A percentile compares a stretch with the other conserved stretches of the same genome.
phyloP scores from a whole-genome alignment of 306 rosid species.

The Quercus berberidifolia region DNA sequence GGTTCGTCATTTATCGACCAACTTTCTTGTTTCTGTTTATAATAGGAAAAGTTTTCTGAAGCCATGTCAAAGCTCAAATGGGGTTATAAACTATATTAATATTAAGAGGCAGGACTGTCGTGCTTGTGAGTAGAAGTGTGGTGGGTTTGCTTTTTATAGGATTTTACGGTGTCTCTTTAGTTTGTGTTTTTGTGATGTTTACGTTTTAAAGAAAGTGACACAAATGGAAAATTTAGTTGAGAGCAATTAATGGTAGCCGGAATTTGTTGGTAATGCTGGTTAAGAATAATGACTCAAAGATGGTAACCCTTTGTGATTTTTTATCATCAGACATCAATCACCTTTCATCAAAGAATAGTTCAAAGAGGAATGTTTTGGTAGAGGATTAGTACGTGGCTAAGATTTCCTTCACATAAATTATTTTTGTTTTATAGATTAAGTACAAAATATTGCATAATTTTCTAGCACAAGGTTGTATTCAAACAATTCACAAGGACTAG shows the following conservation, averaged over 20 bases:
- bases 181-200: not conserved
- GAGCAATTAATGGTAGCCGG: constrained; percentile 25
- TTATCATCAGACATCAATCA: no score
- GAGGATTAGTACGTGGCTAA: no score
- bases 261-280: not conserved
- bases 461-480: no score
- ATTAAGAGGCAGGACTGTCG: not conserved
- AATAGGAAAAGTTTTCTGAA: constrained; percentile 20
- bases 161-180: not conserved
- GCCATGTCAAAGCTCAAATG: constrained; percentile 2
- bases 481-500: no score
- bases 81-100: not conserved
- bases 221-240: not conserved
- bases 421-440: no score
- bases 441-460: no score
- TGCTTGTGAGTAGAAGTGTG: not conserved
- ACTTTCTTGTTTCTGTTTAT: constrained; percentile 29
- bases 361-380: no score
- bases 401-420: no score
- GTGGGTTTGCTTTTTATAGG: not conserved
- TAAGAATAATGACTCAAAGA: not conserved
- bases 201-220: not conserved
- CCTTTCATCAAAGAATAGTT: no score
- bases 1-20: not conserved
- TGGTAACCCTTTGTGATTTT: no score